Percentiles rank a stretch among this genome's conserved stretches.
These are phyloP conservation scores for Lipomyces yamadae DNA, from an alignment of 805 yeast genomes.

Conservation along the genomic window DNA sequence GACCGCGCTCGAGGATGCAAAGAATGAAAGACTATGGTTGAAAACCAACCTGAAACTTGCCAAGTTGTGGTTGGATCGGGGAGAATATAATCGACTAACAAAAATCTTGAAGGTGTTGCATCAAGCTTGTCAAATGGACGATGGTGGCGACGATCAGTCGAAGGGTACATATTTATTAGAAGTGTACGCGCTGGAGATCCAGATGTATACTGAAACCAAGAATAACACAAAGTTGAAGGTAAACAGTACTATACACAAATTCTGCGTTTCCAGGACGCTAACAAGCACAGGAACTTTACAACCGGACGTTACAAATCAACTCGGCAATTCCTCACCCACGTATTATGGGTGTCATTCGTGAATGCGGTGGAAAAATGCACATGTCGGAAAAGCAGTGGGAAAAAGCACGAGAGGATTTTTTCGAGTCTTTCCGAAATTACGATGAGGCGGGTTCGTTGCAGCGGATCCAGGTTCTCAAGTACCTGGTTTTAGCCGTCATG, in stretches of 20 bases:
- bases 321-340: constrained; percentile 77
- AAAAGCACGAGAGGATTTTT: constrained; percentile 59
- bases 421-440: constrained; percentile 61
- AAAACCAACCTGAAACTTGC: constrained; percentile 45
- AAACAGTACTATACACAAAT: not conserved
- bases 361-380: constrained; percentile 73
- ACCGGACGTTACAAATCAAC: constrained; percentile 54
- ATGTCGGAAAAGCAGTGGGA: constrained; percentile 65
- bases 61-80: constrained; percentile 41
- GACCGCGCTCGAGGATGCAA: constrained; percentile 38
- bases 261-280: not conserved
- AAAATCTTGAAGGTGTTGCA: constrained; percentile 31
- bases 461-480: constrained; percentile 62
- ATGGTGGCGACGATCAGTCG: constrained; percentile 38
- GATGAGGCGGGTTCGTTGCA: constrained; percentile 70
- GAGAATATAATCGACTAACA: constrained; percentile 36
- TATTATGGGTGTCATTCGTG: constrained; percentile 73
- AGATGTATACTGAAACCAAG: constrained; percentile 52
- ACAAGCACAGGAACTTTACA: constrained; percentile 51
- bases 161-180: constrained; percentile 55
- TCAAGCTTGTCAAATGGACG: constrained; percentile 37
- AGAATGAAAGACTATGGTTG: constrained; percentile 44
- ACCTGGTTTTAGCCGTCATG: constrained; percentile 64
- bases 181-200: constrained; percentile 68
- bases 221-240: constrained; percentile 48